These are phyloP conservation scores for Purpureocillium takamizusanense DNA, from an alignment of 2,329 filamentous ascomycete species.

Conservation along the genomic window DNA sequence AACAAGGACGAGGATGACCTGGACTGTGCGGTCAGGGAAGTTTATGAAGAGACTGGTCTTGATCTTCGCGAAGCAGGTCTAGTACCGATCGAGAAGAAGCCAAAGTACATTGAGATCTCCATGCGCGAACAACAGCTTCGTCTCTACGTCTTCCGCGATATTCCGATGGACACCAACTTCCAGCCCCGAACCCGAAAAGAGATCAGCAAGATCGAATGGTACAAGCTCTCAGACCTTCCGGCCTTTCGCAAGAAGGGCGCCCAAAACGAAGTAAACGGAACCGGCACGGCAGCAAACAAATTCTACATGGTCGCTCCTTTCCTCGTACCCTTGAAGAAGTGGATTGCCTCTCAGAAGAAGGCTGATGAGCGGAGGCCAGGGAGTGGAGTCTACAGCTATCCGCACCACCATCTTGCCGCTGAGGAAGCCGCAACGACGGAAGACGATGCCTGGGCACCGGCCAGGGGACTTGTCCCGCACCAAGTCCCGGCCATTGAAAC, in stretches of 20 bases:
- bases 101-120: conserved; percentile 78
- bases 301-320: conserved; percentile 99
- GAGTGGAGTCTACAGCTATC: conserved; percentile 29
- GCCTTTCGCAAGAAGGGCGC: conserved; percentile 64
- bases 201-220: conserved; percentile 96
- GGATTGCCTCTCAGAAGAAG: conserved; percentile 79
- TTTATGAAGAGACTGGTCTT: conserved; percentile 92
- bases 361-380: conserved; percentile 45
- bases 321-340: conserved; percentile 74
- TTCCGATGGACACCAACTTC: conserved; percentile 81
- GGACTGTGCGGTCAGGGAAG: conserved; percentile 87
- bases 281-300: conserved; percentile 62
- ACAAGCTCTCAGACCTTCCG: conserved; percentile 79
- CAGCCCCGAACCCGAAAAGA: conserved; percentile 90
- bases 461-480: conserved; percentile 21
- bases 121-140: conserved; percentile 91
- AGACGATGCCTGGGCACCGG: conserved; percentile 45
- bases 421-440: conserved; percentile 54
- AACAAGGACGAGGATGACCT: conserved; percentile 94
- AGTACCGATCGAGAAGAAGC: conserved; percentile 59
- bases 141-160: conserved; percentile 82
- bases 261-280: conserved; percentile 35
- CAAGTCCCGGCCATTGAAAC: conserved; percentile 33
- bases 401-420: conserved; percentile 27
- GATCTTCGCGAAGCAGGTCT: conserved; percentile 70